These are phyloP conservation scores for Plantago ovata DNA, from an alignment of 257 asterid species.

Conservation along the genomic window DNA sequence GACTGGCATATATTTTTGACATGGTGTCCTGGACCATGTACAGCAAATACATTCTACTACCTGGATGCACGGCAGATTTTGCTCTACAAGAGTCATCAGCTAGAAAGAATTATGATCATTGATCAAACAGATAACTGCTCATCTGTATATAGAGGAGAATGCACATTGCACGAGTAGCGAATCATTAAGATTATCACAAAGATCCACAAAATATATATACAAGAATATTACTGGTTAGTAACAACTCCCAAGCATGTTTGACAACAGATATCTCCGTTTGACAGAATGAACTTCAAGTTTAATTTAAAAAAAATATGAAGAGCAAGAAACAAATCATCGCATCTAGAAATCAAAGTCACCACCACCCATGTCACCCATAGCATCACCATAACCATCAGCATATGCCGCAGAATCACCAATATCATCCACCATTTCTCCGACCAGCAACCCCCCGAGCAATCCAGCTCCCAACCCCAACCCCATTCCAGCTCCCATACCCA, in stretches of 20 bases:
- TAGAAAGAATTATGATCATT: no score
- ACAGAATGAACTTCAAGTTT: neutral
- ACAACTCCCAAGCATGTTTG: neutral
- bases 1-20: no score
- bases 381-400: slow-evolving; percentile 1
- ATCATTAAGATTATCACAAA: neutral
- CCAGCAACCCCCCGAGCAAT: slow-evolving; percentile 48
- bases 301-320: neutral
- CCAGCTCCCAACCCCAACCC: slow-evolving; percentile 57
- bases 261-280: neutral
- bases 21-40: no score
- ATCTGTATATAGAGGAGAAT: no score
- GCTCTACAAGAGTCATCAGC: no score
- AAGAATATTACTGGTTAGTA: neutral
- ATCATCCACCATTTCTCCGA: slow-evolving; percentile 39
- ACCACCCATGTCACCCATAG: slow-evolving; percentile 8
- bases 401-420: slow-evolving; percentile 26
- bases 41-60: no score
- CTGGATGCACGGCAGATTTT: no score
- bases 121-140: no score
- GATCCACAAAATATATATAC: neutral
- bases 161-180: neutral
- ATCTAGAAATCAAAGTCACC: slow-evolving; percentile 7
- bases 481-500: slow-evolving; percentile 26
- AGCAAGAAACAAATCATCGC: neutral